These are phyloP conservation scores for Fusarium gaditjirri DNA, from an alignment of 2,329 filamentous ascomycete species.

Conservation along the genomic window DNA sequence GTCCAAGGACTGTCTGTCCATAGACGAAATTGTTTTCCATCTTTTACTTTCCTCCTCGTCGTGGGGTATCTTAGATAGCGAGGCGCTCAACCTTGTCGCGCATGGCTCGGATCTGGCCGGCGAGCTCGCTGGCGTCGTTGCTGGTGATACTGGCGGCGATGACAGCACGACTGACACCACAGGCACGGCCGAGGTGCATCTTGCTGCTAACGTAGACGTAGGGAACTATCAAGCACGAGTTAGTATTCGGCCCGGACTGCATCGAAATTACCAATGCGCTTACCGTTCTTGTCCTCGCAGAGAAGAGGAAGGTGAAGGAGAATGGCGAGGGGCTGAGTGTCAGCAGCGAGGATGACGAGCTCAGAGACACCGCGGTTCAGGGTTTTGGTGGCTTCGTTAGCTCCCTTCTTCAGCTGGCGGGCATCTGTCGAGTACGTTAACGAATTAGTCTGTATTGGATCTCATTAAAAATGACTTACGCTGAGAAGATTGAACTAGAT, in stretches of 20 bases:
- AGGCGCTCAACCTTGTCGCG: conserved; percentile 97
- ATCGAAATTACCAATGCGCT: background rate
- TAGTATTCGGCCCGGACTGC: conserved; percentile 2
- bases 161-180: conserved; percentile 87
- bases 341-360: conserved; percentile 88
- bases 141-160: conserved; percentile 90
- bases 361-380: conserved; percentile 92
- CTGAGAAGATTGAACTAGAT: conserved; percentile 78
- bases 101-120: conserved; percentile 85
- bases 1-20: conserved; percentile 3
- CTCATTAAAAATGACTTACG: conserved; percentile 47
- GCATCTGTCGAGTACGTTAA: conserved; percentile 54
- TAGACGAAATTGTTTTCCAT: conserved; percentile 24
- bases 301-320: conserved; percentile 89
- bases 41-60: conserved; percentile 30
- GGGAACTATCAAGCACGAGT: conserved; percentile 46
- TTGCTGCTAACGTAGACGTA: conserved; percentile 80
- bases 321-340: conserved; percentile 88
- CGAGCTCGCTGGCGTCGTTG: conserved; percentile 90
- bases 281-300: conserved; percentile 78
- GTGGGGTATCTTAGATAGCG: conserved; percentile 75
- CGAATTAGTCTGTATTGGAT: background rate
- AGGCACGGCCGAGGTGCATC: conserved; percentile 87
- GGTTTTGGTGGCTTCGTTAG: conserved; percentile 73
- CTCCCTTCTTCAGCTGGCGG: conserved; percentile 85